Base-by-base conservation (phyloP, 345 rosid genomes). In the Viola odorata region DNA sequence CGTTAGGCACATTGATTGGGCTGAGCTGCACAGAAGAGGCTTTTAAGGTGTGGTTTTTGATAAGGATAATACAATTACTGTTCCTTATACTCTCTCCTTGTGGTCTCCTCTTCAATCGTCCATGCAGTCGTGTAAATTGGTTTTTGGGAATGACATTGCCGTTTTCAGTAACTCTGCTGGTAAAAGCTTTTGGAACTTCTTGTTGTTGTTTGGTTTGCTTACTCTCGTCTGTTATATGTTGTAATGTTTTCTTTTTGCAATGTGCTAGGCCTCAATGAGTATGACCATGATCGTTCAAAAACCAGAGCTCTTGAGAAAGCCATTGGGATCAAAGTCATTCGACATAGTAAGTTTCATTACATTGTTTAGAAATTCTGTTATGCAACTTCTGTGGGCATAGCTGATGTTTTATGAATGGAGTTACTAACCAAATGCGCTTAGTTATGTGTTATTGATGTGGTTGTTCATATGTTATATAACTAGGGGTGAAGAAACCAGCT, bases 131-230 rank as follows among this genome's bases (percentile, higher is more conserved):
- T 95, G 99, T 68, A 91, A 88, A 74, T 81, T 85, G 7, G 88
- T 81, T 14, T 94, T 94, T 48, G 99, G 96, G 9, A 81, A 80
- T 23, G 83, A 91, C 64, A 77, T 94, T 32, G 92, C 96, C 0
- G 92, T 88, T 15, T 86, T 94, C 60, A 95, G 99, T 63, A 95
- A 95, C 66, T 95, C 99, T 12, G 91, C 97, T 54, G 99, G 99
- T 95, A 79, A 67, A 57, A 42, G 41, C 9, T 7, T 62, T 42
- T 50, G 16, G 23, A 65, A 81, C 91, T 58, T 62, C 7, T 49
- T 49, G 45, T 32, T 64, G 48, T 60, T 3, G 41, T 41, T 49
- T 51, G 53, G 51, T 60, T 16, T 6, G 41, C 50, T 50, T 69
- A 47, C 61, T 65, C 13, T 62, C 14, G 15, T 51, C 3, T 53